A percentile compares a stretch with the other conserved stretches of the same genome.
Conservation (phyloP, 306 rosid species). For the Medicago lupulina region DNA sequence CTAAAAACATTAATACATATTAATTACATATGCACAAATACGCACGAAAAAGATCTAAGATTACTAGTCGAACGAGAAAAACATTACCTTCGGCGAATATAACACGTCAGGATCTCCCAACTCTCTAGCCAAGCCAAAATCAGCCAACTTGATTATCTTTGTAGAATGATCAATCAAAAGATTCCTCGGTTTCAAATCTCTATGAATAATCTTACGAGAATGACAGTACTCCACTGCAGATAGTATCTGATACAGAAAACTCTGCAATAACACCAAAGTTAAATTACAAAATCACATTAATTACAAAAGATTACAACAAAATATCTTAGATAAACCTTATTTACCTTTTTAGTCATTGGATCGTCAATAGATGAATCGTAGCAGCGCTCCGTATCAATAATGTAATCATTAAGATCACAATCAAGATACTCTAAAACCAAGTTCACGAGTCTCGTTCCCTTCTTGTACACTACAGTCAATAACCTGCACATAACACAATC, state of each 20-base stretch:
- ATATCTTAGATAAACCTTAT: not conserved
- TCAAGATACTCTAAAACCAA: conserved; percentile 37
- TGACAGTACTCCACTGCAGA: conserved; percentile 34
- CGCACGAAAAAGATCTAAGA: not conserved
- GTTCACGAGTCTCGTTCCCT: not conserved
- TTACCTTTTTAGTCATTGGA: not conserved
- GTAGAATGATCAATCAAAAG: not conserved
- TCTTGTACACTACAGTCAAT: not conserved
- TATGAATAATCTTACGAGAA: conserved; percentile 17
- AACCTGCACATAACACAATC: conserved; percentile 10
- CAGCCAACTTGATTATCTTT: conserved; percentile 31
- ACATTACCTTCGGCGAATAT: not conserved
- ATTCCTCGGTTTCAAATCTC: conserved; percentile 40
- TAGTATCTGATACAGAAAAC: conserved; percentile 31
- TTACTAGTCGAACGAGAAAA: not conserved
- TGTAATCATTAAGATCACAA: conserved; percentile 9
- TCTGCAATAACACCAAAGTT: conserved; percentile 1
- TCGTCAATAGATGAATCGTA: not conserved
- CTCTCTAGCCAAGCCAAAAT: conserved; percentile 31
- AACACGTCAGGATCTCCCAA: not conserved
- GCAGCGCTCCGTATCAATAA: not conserved
- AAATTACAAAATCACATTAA: not conserved
- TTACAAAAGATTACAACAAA: too few relatives aligned
- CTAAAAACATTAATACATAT: not conserved
- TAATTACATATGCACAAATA: too few relatives aligned